phyloP scores from a whole-genome alignment of 306 rosid species.

The Adenanthera pavonina region DNA sequence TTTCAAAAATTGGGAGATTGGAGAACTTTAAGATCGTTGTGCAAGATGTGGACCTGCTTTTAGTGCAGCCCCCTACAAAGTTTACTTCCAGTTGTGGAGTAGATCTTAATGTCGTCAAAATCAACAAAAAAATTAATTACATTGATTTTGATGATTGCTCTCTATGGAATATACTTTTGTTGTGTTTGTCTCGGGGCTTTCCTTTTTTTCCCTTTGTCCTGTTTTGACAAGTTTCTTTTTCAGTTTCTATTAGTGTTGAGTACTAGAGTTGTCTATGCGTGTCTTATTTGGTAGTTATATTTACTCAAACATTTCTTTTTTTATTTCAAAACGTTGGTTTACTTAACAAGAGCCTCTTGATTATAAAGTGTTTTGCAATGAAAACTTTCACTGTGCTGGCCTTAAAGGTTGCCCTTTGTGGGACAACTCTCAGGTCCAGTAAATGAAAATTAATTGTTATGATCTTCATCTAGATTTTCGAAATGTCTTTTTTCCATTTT shows the following conservation, averaged over 20 bases:
- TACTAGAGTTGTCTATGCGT: neutral
- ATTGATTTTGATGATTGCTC: slow-evolving; percentile 24
- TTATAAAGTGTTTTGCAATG: neutral
- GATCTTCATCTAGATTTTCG: neutral
- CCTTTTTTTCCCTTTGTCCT: neutral
- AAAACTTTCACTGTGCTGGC: neutral
- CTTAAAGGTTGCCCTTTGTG: neutral
- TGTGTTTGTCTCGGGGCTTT: neutral
- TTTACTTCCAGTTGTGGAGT: slow-evolving; percentile 23
- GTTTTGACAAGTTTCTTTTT: slow-evolving; percentile 2
- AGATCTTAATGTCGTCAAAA: slow-evolving; percentile 29
- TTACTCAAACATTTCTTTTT: slow-evolving; percentile 5
- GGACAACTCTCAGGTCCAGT: neutral
- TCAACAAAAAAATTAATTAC: neutral
- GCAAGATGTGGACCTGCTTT: slow-evolving; percentile 28
- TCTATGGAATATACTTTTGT: neutral
- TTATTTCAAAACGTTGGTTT: slow-evolving; percentile 33
- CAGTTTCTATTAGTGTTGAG: neutral
- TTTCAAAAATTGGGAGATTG: slow-evolving; percentile 17
- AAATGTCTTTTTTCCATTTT: neutral
- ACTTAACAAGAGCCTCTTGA: neutral
- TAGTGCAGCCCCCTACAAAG: slow-evolving; percentile 25
- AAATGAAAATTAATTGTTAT: neutral
- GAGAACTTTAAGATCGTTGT: slow-evolving; percentile 9
- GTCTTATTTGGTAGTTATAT: slow-evolving; percentile 26